Base-by-base conservation (phyloP, 2,329 filamentous ascomycete genomes). In the Spiromastix sp. region DNA sequence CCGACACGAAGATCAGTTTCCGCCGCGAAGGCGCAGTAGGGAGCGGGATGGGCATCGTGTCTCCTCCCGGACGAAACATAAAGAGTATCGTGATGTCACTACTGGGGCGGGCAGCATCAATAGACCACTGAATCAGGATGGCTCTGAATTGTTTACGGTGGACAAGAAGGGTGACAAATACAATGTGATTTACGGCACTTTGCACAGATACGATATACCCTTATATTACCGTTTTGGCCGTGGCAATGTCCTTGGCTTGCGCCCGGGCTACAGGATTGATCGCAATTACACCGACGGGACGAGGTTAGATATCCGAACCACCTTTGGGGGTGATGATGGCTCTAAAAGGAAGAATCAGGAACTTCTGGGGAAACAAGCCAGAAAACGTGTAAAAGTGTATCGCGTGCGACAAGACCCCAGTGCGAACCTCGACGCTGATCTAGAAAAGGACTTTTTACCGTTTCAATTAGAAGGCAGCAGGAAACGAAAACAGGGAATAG, bases 131-230 rank as follows among this genome's bases (percentile, higher is more conserved):
- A 21, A 43, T 42, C 4, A 42, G 4, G 48, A 49, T 15, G 39
- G 27, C 5, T 36, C 45, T 4, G 49, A 51, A 18, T 51, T 70
- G 3, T 87, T 74, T 53, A 48, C 74, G 29, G 49, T 83, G 34
- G 89, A 96, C 57, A 74, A 66, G 27, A 77, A 76, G 49, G 87
- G 89, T 0, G 89, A 96, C 49, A 64, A 70, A 4, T 70, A 85
- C 31, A 85, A 91, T 44, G 57, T 81, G 29, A 71, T 71, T 17
- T 95, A 87, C 54, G 84, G 83, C 2, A 71, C 74, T 18, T 69
- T 82, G 25, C 77, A 94, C 52, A 74, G 74, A 22, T 82, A 81
- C 44, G 72, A 71, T 36, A 61, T 93, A 8, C 85, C 86, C 0
- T 49, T 60, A 2, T 95, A 93, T 52, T 70, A 70, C 41, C 77